These are phyloP conservation scores for Datura wrightii DNA, from an alignment of 257 asterid species.

Conservation along the genomic window DNA sequence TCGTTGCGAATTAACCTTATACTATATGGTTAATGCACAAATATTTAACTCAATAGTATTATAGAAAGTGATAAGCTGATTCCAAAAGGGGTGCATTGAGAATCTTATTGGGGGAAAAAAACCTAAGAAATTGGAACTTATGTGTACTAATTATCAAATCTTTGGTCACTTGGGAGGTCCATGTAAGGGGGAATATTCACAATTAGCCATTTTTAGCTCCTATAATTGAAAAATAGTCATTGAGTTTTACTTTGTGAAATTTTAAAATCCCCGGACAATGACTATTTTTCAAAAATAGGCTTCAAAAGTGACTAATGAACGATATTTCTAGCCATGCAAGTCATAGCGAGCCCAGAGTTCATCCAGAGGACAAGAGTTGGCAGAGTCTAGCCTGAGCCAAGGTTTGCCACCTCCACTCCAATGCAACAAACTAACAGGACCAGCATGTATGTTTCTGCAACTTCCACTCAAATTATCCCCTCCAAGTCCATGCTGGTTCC, in stretches of 20 bases:
- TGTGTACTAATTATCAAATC: not conserved
- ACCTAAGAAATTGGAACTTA: not conserved
- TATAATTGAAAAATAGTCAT: not conserved
- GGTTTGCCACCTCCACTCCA: conserved; percentile 85
- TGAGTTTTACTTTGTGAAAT: not conserved
- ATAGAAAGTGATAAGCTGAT: not conserved
- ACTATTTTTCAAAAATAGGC: not conserved
- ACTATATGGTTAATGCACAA: not conserved
- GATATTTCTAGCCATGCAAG: conserved; percentile 37
- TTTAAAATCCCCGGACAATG: not conserved
- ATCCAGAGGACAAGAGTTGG: conserved; percentile 63
- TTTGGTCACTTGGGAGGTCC: conserved; percentile 28
- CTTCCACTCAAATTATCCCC: conserved; percentile 68
- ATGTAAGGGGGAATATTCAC: conserved; percentile 22
- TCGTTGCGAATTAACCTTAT: not conserved
- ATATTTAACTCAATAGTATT: not conserved
- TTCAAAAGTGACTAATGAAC: not conserved
- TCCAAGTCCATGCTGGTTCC: conserved; percentile 78
- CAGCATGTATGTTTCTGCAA: conserved; percentile 61
- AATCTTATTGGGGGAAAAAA: not conserved
- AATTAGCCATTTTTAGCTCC: not conserved
- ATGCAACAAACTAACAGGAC: conserved; percentile 69
- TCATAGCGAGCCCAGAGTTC: conserved; percentile 61
- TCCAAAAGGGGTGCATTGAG: not conserved
- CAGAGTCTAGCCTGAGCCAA: conserved; percentile 66